These are phyloP conservation scores for Amanita rimosa DNA, from an alignment of 768 basidiomycete species.

Conservation along the genomic window DNA sequence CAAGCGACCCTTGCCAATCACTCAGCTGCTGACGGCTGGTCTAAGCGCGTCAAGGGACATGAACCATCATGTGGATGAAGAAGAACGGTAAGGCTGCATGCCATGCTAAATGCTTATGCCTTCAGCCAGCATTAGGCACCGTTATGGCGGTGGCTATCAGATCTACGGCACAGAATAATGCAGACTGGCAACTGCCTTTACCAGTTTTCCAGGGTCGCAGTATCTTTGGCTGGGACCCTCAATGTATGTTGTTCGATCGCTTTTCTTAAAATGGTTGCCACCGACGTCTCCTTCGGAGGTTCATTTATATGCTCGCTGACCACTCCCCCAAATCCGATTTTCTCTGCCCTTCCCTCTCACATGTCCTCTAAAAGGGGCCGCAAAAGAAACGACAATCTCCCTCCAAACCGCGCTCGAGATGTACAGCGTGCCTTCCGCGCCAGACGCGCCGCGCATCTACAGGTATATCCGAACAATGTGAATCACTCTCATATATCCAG, in stretches of 20 bases:
- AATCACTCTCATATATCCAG: slow-evolving; percentile 26
- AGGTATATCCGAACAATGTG: slow-evolving; percentile 34
- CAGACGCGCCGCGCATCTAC: slow-evolving; percentile 76
- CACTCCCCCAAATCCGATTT: slow-evolving; percentile 10
- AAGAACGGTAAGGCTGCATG: neutral
- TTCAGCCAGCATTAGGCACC: neutral
- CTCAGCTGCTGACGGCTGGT: neutral
- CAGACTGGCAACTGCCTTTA: slow-evolving; percentile 4
- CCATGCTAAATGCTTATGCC: neutral
- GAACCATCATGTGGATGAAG: neutral
- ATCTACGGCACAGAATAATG: slow-evolving; percentile 2
- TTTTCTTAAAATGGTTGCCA: slow-evolving; percentile 8
- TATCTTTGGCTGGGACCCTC: slow-evolving; percentile 7
- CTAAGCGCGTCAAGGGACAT: neutral
- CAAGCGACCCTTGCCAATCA: slow-evolving; percentile 6
- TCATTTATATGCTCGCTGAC: slow-evolving; percentile 23
- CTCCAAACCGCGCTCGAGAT: slow-evolving; percentile 76
- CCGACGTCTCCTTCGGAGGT: slow-evolving; percentile 10
- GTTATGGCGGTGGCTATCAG: slow-evolving; percentile 5
- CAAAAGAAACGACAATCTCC: slow-evolving; percentile 72
- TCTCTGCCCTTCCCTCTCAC: slow-evolving; percentile 14
- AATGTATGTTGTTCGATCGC: slow-evolving; percentile 3
- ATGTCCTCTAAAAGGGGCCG: slow-evolving; percentile 87
- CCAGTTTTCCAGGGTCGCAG: slow-evolving; percentile 7
- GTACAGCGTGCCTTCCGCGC: slow-evolving; percentile 88